phyloP scores from a whole-genome alignment of 179 eudicot species.

The Monotropa hypopitys region DNA sequence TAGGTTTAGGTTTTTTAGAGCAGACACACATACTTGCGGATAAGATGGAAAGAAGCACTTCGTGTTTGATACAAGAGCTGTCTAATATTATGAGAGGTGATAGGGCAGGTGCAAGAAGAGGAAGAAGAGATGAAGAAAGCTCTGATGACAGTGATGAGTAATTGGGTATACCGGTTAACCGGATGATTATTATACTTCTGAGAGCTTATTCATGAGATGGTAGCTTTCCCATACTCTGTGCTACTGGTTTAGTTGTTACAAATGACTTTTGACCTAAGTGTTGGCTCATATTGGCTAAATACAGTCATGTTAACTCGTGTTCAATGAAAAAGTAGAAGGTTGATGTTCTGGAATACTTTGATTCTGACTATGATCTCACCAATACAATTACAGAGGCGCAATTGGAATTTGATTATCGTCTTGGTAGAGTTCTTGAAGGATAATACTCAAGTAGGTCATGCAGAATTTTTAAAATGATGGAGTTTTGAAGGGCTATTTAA shows the following conservation, averaged over 20 bases:
- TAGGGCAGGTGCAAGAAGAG: conserved; percentile 20
- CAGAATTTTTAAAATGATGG: no score
- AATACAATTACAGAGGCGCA: not conserved
- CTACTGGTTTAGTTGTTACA: not conserved
- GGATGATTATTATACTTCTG: not conserved
- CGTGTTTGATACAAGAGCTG: conserved; percentile 44
- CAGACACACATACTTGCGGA: conserved; percentile 48
- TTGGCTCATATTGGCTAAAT: not conserved
- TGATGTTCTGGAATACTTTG: not conserved
- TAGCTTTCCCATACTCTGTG: not conserved
- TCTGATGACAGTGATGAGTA: conserved; percentile 47
- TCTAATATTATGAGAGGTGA: conserved; percentile 44
- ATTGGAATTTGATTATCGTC: not conserved
- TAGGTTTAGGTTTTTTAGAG: conserved; percentile 56
- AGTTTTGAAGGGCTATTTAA: no score
- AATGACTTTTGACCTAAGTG: not conserved
- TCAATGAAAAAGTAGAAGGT: not conserved
- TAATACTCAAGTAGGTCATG: no score
- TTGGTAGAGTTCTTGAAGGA: no score
- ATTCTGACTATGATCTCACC: not conserved
- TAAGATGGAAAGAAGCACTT: conserved; percentile 81
- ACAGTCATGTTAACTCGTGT: not conserved
- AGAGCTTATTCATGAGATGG: not conserved
- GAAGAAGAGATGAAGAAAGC: conserved; percentile 22
- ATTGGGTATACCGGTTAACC: not conserved